phyloP scores from a whole-genome alignment of 139 green algal species.

The Chlorella vulgaris region DNA sequence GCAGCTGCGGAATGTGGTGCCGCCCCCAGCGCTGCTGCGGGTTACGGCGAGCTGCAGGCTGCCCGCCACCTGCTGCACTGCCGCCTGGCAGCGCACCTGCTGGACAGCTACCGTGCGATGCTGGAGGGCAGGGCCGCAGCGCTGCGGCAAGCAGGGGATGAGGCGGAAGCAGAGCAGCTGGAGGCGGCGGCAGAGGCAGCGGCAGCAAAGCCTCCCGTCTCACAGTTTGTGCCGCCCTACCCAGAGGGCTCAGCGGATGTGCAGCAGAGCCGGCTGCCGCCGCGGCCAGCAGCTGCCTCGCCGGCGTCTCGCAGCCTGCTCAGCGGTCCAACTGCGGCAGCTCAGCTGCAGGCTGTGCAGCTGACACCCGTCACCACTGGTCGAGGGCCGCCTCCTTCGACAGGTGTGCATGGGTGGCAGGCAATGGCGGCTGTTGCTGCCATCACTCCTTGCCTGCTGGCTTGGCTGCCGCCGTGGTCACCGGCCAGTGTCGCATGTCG shows the following conservation, averaged over 20 bases:
- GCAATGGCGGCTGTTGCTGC: too few species aligned
- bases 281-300: constrained; percentile 6
- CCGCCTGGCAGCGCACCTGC: constrained; percentile 32
- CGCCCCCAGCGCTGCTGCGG: not conserved
- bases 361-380: not conserved
- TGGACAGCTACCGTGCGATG: constrained; percentile 19
- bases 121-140: not conserved
- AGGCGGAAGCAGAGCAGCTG: not conserved
- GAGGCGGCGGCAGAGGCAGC: not conserved
- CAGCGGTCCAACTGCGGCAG: not conserved
- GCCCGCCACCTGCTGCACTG: constrained; percentile 32
- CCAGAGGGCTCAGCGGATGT: constrained; percentile 27
- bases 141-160: not conserved
- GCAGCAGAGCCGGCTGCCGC: constrained; percentile 12
- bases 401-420: too few species aligned
- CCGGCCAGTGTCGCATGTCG: too few species aligned
- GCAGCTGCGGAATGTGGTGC: not conserved
- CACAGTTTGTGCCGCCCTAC: constrained; percentile 10
- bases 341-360: not conserved
- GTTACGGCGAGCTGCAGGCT: constrained; percentile 6
- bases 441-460: too few species aligned
- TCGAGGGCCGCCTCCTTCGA: not conserved
- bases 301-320: not conserved
- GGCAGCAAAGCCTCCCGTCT: not conserved
- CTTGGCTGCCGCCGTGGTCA: too few species aligned